phyloP scores from a whole-genome alignment of 2,329 filamentous ascomycete species.

The Curvularia spicifera region DNA sequence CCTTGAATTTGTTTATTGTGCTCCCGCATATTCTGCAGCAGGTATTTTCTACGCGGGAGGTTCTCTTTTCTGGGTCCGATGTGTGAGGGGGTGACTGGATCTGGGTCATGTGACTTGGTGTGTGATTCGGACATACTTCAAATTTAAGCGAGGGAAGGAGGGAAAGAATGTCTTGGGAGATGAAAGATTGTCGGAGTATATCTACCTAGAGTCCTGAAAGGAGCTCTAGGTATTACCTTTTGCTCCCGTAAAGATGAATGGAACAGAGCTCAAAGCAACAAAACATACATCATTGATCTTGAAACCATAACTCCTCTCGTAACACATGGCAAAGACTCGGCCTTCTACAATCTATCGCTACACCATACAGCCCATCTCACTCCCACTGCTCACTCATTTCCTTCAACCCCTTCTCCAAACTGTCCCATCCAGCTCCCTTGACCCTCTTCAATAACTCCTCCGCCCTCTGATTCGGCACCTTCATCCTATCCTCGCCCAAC shows the following conservation, averaged over 20 bases:
- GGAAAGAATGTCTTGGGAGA: too few relatives aligned
- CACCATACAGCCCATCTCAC: background rate
- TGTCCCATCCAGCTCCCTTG: slow-evolving; percentile 38
- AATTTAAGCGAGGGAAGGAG: too few relatives aligned
- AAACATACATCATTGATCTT: background rate
- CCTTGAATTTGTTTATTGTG: background rate
- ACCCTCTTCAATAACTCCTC: slow-evolving; percentile 38
- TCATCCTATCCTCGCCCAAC: slow-evolving; percentile 25
- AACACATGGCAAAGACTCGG: background rate
- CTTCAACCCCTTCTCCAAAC: slow-evolving; percentile 31
- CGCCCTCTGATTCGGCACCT: slow-evolving; percentile 30
- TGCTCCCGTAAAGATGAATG: too few relatives aligned
- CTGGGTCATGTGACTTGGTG: background rate
- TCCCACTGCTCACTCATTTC: slow-evolving; percentile 23
- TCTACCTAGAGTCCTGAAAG: too few relatives aligned
- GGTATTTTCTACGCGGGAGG: slow-evolving; percentile 8
- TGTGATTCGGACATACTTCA: background rate
- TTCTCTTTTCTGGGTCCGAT: background rate
- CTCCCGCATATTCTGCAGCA: slow-evolving; percentile 2
- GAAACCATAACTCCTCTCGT: background rate
- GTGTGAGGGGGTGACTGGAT: background rate
- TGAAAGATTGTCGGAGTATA: too few relatives aligned
- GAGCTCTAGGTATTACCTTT: too few relatives aligned
- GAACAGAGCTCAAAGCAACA: too few relatives aligned
- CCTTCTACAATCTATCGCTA: background rate